phyloP scores from a whole-genome alignment of 306 rosid genomes.

The Castanea sativa region DNA sequence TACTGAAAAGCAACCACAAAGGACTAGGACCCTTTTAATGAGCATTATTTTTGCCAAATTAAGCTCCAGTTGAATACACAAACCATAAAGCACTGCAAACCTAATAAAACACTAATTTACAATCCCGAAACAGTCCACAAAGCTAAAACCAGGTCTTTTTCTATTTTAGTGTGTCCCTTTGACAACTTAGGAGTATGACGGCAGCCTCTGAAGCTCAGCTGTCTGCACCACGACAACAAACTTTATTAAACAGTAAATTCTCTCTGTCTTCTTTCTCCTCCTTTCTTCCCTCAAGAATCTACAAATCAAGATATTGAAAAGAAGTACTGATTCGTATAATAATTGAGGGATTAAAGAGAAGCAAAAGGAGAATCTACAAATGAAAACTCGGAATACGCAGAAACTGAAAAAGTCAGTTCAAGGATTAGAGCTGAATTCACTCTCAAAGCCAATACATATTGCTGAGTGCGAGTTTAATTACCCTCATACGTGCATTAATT shows the following conservation, averaged over 20 bases:
- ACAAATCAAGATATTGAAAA: neutral
- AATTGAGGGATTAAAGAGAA: neutral
- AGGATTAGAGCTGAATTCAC: neutral
- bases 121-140: neutral
- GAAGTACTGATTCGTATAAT: neutral
- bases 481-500: neutral
- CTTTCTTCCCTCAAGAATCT: neutral
- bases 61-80: neutral
- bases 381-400: neutral
- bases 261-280: conserved; percentile 1
- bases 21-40: neutral
- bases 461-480: neutral
- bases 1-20: neutral
- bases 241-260: neutral
- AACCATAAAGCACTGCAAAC: neutral
- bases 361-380: neutral
- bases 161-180: neutral
- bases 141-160: neutral
- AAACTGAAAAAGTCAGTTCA: neutral
- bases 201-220: conserved; percentile 7
- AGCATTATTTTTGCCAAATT: neutral
- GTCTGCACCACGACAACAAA: conserved; percentile 5
- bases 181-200: neutral
- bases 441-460: neutral
- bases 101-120: neutral